phyloP scores from a whole-genome alignment of 148 eudicot genomes.

The Vaccinium darrowii region DNA sequence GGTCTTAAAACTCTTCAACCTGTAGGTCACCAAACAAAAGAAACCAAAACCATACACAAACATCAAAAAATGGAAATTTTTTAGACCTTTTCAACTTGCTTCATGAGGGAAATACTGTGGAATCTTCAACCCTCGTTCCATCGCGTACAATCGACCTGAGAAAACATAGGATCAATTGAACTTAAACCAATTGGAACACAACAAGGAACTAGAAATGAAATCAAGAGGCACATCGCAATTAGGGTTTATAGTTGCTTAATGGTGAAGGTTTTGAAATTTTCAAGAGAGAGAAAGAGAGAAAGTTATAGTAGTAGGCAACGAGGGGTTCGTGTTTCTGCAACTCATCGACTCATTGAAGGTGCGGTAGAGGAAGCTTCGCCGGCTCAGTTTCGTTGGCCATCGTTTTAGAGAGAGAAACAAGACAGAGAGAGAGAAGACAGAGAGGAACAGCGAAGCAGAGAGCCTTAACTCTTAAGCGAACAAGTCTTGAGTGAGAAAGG shows the following conservation, averaged over 20 bases:
- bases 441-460: too few relatives aligned
- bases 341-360: slow-evolving; percentile 98
- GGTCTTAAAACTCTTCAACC: too few relatives aligned
- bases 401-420: too few relatives aligned
- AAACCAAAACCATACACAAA: too few relatives aligned
- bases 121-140: slow-evolving; percentile 84
- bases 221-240: slow-evolving; percentile 1
- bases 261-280: background rate
- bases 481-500: too few relatives aligned
- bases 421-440: too few relatives aligned
- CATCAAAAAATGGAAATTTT: too few relatives aligned
- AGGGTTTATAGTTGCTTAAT: slow-evolving; percentile 25
- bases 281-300: background rate
- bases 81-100: too few relatives aligned
- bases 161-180: slow-evolving; percentile 1
- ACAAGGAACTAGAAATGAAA: background rate
- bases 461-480: too few relatives aligned
- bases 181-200: background rate
- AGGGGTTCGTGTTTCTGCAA: slow-evolving; percentile 66
- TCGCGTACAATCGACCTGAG: slow-evolving; percentile 93
- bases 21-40: too few relatives aligned
- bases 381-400: too few relatives aligned
- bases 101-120: slow-evolving; percentile 36
- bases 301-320: slow-evolving; percentile 48
- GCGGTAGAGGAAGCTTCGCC: too few relatives aligned